Conservation (phyloP, 345 rosid genomes). For the Psidium guajava region DNA sequence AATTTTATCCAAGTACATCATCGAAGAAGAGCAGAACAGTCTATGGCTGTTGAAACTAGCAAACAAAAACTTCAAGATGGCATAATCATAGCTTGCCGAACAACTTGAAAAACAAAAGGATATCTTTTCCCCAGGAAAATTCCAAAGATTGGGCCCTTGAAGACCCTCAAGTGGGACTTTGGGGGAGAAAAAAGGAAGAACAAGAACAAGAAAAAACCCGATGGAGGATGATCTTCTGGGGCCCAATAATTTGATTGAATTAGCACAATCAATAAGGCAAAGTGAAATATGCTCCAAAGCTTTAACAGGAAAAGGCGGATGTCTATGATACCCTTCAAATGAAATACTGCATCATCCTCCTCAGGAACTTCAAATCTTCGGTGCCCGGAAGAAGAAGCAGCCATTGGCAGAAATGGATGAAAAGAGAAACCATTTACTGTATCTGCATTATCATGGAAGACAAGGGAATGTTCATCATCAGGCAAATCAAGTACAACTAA, state of each 20-base stretch:
- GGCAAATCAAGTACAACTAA: background rate
- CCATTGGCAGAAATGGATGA: slow-evolving; percentile 90
- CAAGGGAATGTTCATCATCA: background rate
- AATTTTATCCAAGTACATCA: background rate
- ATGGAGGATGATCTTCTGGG: background rate
- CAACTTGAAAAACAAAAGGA: background rate
- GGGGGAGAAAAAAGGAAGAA: background rate
- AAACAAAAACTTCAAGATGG: background rate
- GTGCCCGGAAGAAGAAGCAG: slow-evolving; percentile 92
- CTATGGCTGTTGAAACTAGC: background rate
- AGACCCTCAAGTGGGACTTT: background rate
- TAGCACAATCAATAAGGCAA: background rate
- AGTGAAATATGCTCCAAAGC: background rate
- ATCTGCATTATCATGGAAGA: slow-evolving; percentile 30
- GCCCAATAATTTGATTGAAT: background rate
- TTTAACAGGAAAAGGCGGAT: background rate
- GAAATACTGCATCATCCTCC: slow-evolving; percentile 24
- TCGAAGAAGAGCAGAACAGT: background rate
- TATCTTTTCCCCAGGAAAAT: background rate
- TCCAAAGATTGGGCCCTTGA: background rate
- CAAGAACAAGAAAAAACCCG: background rate
- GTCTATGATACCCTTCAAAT: background rate
- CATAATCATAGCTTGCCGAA: background rate
- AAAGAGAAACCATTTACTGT: slow-evolving; percentile 78
- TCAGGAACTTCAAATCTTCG: slow-evolving; percentile 58